Evolutionary conservation across 345 rosid genomes (phyloP).

Genomic region (Combretum micranthum): DNA sequence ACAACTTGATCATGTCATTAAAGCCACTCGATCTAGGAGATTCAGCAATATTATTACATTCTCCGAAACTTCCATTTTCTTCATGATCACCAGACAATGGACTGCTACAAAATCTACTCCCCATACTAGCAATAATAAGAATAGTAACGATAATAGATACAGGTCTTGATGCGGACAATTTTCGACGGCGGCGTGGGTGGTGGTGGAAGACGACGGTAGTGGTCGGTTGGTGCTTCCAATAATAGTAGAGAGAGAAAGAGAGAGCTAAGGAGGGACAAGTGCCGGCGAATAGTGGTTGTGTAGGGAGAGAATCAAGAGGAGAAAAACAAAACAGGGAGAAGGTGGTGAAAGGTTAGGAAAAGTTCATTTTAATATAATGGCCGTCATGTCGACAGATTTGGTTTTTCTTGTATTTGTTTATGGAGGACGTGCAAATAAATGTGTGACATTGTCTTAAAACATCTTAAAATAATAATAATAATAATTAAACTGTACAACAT

Average conservation of each 20-base stretch:
- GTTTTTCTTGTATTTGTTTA: conserved; percentile 8
- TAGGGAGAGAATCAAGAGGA: conserved; percentile 24
- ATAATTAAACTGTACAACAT: conserved; percentile 5
- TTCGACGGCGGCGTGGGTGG: too few relatives aligned
- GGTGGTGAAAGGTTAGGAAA: conserved; percentile 6
- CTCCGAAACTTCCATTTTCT: conserved; percentile 40
- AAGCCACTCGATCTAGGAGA: conserved; percentile 46
- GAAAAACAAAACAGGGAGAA: conserved; percentile 15
- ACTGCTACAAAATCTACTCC: conserved; percentile 23
- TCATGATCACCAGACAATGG: conserved; percentile 23
- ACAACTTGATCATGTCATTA: conserved; percentile 30
- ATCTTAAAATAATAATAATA: too few relatives aligned
- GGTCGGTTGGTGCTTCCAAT: too few relatives aligned
- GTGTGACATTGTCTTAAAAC: conserved; percentile 23
- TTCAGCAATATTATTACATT: conserved; percentile 35
- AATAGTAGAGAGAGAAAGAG: too few relatives aligned
- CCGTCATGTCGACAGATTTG: conserved; percentile 10
- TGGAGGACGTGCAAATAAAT: conserved; percentile 51
- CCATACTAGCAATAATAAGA: conserved; percentile 15
- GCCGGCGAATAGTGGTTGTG: conserved; percentile 16
- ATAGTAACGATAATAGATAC: too few relatives aligned
- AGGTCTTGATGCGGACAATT: too few relatives aligned
- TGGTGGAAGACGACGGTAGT: neutral
- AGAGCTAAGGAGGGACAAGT: too few relatives aligned
- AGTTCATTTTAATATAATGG: neutral